Percentiles rank a stretch among this genome's conserved stretches.
Evolutionary conservation across 441 rosid genomes (phyloP).

Genomic region (Jatropha podagrica): DNA sequence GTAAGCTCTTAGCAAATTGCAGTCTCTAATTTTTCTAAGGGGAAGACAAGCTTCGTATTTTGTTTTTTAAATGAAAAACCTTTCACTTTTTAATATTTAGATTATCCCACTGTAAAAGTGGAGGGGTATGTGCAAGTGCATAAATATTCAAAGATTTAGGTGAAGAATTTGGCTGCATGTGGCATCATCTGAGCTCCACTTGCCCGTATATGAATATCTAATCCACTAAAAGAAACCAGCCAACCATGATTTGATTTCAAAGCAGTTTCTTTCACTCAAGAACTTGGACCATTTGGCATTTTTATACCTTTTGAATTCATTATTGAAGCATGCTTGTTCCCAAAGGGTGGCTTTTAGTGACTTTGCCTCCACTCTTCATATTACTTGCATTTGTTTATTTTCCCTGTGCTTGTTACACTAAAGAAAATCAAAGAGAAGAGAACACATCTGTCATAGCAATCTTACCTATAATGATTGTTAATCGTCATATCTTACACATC

Average conservation of each 20-base stretch:
- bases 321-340: constrained; percentile 33
- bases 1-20: neutral
- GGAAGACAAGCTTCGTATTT: neutral
- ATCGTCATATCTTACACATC: neutral
- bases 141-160: constrained; percentile 28
- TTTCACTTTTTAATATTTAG: neutral
- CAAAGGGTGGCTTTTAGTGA: constrained; percentile 29
- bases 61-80: neutral
- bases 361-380: constrained; percentile 32
- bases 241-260: constrained; percentile 10
- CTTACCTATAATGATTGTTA: neutral
- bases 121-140: constrained; percentile 19
- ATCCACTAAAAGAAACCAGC: constrained; percentile 26
- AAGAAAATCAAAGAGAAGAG: neutral
- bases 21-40: neutral
- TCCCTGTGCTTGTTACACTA: constrained; percentile 11
- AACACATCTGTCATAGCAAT: neutral
- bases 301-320: constrained; percentile 21
- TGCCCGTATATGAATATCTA: constrained; percentile 19
- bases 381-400: constrained; percentile 8
- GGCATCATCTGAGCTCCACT: constrained; percentile 21
- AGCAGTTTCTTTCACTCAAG: constrained; percentile 25
- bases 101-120: neutral
- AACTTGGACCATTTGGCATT: constrained; percentile 20
- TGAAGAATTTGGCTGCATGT: constrained; percentile 23